These are phyloP conservation scores for Lecanicillium sp. DNA, from an alignment of 2,329 filamentous ascomycete species.

Conservation along the genomic window DNA sequence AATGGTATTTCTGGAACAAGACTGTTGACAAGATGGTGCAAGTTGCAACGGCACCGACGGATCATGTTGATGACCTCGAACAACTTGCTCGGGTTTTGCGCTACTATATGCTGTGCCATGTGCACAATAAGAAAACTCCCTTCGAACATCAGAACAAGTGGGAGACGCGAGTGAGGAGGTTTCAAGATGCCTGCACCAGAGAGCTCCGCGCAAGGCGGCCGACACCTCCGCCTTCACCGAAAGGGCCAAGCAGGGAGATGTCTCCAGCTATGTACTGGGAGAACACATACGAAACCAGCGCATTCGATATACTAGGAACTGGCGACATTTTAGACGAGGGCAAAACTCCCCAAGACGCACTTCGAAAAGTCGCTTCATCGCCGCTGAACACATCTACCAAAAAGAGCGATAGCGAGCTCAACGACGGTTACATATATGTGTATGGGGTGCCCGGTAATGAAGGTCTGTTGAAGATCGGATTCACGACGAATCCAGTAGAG, in stretches of 20 bases:
- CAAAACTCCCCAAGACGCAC: neutral
- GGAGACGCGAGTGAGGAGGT: neutral
- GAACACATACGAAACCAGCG: neutral
- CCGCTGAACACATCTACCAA: slow-evolving; percentile 18
- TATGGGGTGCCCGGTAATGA: slow-evolving; percentile 9
- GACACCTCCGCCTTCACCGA: too few species aligned
- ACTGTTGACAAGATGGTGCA: neutral
- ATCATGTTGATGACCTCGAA: neutral
- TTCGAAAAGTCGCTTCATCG: neutral
- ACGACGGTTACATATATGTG: slow-evolving; percentile 20
- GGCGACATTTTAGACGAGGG: neutral
- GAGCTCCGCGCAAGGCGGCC: too few species aligned
- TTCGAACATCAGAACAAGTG: neutral
- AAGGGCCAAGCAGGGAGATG: too few species aligned
- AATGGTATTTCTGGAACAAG: neutral
- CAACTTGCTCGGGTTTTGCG: neutral
- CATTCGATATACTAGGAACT: neutral
- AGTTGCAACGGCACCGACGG: neutral
- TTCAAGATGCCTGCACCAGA: neutral
- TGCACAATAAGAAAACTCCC: neutral
- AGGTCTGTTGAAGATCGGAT: slow-evolving; percentile 9
- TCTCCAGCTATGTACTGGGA: neutral
- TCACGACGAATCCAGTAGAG: neutral
- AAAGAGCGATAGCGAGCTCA: slow-evolving; percentile 28
- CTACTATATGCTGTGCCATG: neutral